These are phyloP conservation scores for Saitozyma podzolica DNA, from an alignment of 768 basidiomycete species.

Conservation along the genomic window DNA sequence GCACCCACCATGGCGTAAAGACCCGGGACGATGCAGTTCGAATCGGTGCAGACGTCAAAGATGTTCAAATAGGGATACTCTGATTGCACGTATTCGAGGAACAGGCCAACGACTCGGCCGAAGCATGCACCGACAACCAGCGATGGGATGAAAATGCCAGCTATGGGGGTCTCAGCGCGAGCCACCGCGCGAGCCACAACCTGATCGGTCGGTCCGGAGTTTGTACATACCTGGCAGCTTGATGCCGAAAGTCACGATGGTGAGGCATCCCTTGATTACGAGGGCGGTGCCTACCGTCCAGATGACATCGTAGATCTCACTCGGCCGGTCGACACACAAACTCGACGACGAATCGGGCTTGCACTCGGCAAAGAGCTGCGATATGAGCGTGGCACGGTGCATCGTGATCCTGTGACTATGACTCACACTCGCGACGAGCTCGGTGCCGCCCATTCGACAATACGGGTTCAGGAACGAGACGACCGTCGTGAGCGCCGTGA, in stretches of 20 bases:
- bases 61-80: slow-evolving; percentile 62
- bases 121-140: slow-evolving; percentile 90
- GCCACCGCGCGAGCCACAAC: not conserved
- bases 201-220: not conserved
- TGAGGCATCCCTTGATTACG: slow-evolving; percentile 75
- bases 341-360: slow-evolving; percentile 62
- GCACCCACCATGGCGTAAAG: slow-evolving; percentile 80
- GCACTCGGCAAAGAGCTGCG: slow-evolving; percentile 70
- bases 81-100: slow-evolving; percentile 73
- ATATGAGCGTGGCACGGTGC: not conserved
- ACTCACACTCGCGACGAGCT: slow-evolving; percentile 84
- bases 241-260: slow-evolving; percentile 89
- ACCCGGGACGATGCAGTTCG: slow-evolving; percentile 81
- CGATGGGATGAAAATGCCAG: slow-evolving; percentile 95
- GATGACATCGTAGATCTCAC: slow-evolving; percentile 65
- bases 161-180: slow-evolving; percentile 52
- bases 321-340: slow-evolving; percentile 63
- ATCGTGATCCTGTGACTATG: not conserved
- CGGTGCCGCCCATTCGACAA: slow-evolving; percentile 90
- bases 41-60: slow-evolving; percentile 68
- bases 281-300: slow-evolving; percentile 71
- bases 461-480: slow-evolving; percentile 86
- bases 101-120: slow-evolving; percentile 80
- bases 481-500: slow-evolving; percentile 72
- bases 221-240: slow-evolving; percentile 45